phyloP scores from a whole-genome alignment of 192 early-diverging fungal genomes.

The Coemansia brasiliensis region DNA sequence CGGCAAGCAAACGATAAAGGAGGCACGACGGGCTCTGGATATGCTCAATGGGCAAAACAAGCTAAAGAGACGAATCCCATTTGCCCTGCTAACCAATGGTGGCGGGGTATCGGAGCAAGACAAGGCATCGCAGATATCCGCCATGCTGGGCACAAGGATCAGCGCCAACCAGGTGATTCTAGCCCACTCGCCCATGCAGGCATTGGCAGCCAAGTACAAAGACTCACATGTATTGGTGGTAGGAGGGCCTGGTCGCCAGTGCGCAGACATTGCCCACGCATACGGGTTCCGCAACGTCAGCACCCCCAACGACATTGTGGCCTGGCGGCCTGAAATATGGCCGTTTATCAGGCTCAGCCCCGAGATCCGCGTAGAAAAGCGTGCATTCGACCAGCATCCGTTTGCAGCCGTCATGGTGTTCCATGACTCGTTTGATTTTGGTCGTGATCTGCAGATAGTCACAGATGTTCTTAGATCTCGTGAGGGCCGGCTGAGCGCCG shows the following conservation, averaged over 20 bases:
- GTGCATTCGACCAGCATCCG: slow-evolving; percentile 48
- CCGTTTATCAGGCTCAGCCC: slow-evolving; percentile 55
- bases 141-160: slow-evolving; percentile 60
- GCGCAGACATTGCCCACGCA: slow-evolving; percentile 62
- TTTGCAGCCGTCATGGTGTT: slow-evolving; percentile 78
- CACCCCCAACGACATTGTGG: slow-evolving; percentile 66
- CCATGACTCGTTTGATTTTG: slow-evolving; percentile 88
- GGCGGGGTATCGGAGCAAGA: slow-evolving; percentile 74
- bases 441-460: slow-evolving; percentile 79
- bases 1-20: slow-evolving; percentile 67
- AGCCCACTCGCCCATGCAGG: slow-evolving; percentile 85
- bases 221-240: slow-evolving; percentile 71
- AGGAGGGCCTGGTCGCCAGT: slow-evolving; percentile 62
- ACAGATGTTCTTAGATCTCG: slow-evolving; percentile 68
- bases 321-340: slow-evolving; percentile 66
- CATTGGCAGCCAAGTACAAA: slow-evolving; percentile 61
- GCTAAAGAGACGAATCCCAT: slow-evolving; percentile 60
- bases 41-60: slow-evolving; percentile 64
- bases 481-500: slow-evolving; percentile 61
- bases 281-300: slow-evolving; percentile 74
- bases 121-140: slow-evolving; percentile 70
- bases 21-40: slow-evolving; percentile 65
- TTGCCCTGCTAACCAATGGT: slow-evolving; percentile 85
- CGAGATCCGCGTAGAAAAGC: slow-evolving; percentile 4
- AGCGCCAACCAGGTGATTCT: slow-evolving; percentile 68